Conservation (phyloP, 495 filamentous ascomycete genomes). For the Hyphodiscus hymeniophilus region DNA sequence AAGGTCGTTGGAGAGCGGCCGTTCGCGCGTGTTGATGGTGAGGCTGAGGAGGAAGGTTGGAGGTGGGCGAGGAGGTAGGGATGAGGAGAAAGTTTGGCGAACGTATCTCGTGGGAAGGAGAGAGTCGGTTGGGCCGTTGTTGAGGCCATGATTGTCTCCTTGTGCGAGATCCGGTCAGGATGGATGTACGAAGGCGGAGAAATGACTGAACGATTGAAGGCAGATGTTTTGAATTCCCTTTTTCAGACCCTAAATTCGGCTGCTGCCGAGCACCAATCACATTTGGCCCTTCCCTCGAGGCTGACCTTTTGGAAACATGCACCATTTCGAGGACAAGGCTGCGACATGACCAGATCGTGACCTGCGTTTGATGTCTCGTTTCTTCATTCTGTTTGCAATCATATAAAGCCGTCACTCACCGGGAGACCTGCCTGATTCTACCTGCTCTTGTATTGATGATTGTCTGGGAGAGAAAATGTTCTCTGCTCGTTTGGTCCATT, state of each 20-base stretch:
- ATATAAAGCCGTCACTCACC: not conserved
- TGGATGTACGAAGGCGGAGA: not conserved
- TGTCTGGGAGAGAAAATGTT: too few species aligned
- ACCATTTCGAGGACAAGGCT: too few species aligned
- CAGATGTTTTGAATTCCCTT: conserved; percentile 1
- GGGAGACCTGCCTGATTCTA: too few species aligned
- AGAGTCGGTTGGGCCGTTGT: conserved; percentile 33
- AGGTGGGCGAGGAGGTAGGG: conserved; percentile 88
- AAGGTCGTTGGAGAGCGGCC: conserved; percentile 62
- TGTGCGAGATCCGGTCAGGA: not conserved
- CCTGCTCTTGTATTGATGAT: too few species aligned
- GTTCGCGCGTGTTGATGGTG: conserved; percentile 61
- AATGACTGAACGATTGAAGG: too few species aligned
- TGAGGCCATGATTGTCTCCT: conserved; percentile 15
- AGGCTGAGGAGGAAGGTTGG: conserved; percentile 44
- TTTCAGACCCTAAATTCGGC: conserved; percentile 8
- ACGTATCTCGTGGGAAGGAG: conserved; percentile 70
- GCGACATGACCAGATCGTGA: not conserved
- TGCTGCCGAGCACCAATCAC: not conserved
- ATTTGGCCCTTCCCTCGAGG: too few species aligned
- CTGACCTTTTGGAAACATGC: too few species aligned
- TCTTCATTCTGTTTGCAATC: not conserved
- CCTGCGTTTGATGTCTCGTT: not conserved
- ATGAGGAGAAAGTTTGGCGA: conserved; percentile 82
- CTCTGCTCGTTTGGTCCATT: too few species aligned